Conservation (phyloP, 208 protist genomes). For the Herpetomonas tarakana region DNA sequence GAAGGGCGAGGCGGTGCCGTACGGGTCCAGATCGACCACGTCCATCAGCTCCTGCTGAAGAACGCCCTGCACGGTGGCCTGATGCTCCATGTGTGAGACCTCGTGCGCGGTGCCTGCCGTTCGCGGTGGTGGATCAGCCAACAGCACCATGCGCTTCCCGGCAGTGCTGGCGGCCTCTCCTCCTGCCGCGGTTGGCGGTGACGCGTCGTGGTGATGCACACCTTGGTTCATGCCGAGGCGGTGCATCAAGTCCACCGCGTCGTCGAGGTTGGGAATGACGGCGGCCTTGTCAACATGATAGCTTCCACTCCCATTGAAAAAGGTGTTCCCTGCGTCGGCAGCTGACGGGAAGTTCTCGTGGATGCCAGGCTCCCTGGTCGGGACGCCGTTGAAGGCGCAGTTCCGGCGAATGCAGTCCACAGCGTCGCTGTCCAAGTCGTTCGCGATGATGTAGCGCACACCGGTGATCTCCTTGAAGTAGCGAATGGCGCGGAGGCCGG, state of each 20-base stretch:
- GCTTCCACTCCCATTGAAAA: conserved; percentile 2
- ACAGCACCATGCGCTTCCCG: background rate
- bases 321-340: conserved; percentile 24
- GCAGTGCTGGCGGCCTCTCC: background rate
- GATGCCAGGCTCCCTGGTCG: conserved; percentile 43
- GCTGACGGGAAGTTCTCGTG: conserved; percentile 76
- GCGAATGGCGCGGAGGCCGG: conserved; percentile 96
- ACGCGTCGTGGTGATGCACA: conserved; percentile 21
- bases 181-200: background rate
- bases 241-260: conserved; percentile 92
- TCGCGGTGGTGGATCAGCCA: background rate
- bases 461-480: conserved; percentile 97
- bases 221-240: conserved; percentile 63
- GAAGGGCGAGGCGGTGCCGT: conserved; percentile 97
- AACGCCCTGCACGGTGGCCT: conserved; percentile 35
- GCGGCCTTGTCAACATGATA: conserved; percentile 13
- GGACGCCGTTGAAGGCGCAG: conserved; percentile 93
- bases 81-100: no score
- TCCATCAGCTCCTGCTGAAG: conserved; percentile 93
- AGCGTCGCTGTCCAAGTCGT: conserved; percentile 96
- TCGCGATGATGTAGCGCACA: conserved; percentile 96
- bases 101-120: conserved; percentile 6
- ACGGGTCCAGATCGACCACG: conserved; percentile 99
- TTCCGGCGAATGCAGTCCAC: conserved; percentile 96
- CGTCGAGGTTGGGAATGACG: conserved; percentile 91